phyloP scores from a whole-genome alignment of 225 moss, liverwort and hornwort species.

The Polytrichum formosum region DNA sequence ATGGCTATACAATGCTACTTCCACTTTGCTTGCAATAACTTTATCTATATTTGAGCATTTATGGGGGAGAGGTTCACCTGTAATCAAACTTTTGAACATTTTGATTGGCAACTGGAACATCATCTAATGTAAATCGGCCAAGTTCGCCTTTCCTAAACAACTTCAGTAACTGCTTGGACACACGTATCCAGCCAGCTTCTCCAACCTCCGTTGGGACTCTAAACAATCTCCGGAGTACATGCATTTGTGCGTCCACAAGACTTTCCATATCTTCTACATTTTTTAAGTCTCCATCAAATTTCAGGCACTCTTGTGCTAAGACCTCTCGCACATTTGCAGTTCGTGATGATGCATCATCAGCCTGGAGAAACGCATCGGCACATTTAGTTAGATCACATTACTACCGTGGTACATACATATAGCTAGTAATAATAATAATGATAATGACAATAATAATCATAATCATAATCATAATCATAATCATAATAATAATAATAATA shows the following conservation, averaged over 20 bases:
- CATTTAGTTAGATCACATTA: neutral
- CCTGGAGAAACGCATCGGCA: neutral
- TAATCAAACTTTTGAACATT: constrained; percentile 31
- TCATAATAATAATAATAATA: no score
- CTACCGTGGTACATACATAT: no score
- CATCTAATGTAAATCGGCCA: constrained; percentile 78
- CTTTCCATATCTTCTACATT: constrained; percentile 77
- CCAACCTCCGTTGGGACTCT: constrained; percentile 83
- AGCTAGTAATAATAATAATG: no score
- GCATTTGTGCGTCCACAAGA: constrained; percentile 86
- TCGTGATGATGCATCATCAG: constrained; percentile 22
- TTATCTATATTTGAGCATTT: no score
- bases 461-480: no score
- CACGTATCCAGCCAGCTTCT: constrained; percentile 85
- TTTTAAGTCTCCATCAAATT: constrained; percentile 78
- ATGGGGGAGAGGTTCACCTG: no score
- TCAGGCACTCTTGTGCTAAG: constrained; percentile 64
- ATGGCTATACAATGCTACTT: no score
- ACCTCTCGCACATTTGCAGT: constrained; percentile 56
- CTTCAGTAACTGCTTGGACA: constrained; percentile 80
- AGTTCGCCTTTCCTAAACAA: constrained; percentile 80
- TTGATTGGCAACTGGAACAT: constrained; percentile 48
- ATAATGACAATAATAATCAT: no score
- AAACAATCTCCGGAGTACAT: constrained; percentile 60
- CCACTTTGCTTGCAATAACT: no score